Base-by-base conservation (phyloP, 768 basidiomycete genomes). In the Brasilioporus rufonigricans region DNA sequence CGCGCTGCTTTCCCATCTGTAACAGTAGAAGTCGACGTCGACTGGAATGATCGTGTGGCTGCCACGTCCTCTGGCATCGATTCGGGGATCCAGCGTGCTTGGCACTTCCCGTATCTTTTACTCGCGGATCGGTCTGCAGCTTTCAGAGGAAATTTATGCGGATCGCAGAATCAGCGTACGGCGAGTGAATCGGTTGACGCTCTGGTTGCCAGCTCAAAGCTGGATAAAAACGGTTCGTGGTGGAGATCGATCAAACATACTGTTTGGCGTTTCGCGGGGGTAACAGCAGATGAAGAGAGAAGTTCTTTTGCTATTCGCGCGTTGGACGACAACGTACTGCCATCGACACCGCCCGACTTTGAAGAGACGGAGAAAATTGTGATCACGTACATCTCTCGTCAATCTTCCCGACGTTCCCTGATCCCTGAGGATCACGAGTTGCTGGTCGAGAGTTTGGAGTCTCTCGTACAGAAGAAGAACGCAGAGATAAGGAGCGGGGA, bases 91-190 rank as follows among this genome's bases (percentile, higher is more conserved):
- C 64, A 70, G 31, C 78, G 79, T 11, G 88, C 84, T 5, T 93
- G 82, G 81, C 80, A 84, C 59, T 88, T 93, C 65, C 85, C 89
- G 7, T 75, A 80, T 5, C 76, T 87, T 4, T 74, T 93, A 9
- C 73, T 92, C 48, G 75, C 83, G 7, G 91, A 93, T 69, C 80
- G 92, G 19, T 87, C 85, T 38, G 92, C 91, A 0, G 79, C 91
- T 0, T 86, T 87, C 69, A 77, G 87, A 3, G 90, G 89, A 0
- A 56, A 69, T 4, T 65, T 80, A 3, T 89, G 89, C 53, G 87
- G 86, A 12, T 72, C 74, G 26, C 76, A 77, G 56, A 87, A 83
- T 5, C 87, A 90, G 61, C 77, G 91, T 18, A 91, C 82, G 0
- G 90, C 89, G 0, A 80, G 86, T 1, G 83, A 85, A 65, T 85